Evolutionary conservation across 2,329 filamentous ascomycete species (phyloP), one percentile per base, ranked within the genome.

Genomic region (Microdochium bolleyi): DNA sequence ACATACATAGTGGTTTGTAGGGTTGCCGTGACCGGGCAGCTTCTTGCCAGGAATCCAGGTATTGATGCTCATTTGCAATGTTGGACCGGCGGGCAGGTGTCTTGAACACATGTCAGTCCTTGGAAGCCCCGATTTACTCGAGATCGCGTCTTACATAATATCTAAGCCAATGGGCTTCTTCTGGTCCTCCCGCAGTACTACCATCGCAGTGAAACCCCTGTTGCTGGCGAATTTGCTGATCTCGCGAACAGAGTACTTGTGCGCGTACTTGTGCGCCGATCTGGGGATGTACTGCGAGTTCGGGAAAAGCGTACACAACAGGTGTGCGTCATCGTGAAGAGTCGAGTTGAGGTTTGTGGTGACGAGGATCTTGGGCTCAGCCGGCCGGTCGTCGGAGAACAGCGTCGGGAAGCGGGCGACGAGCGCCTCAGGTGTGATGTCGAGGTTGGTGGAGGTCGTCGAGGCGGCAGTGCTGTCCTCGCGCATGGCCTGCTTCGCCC

Each of bases 201-300:
- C 73, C 2, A 99, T 77, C 24, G 90, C 82, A 0, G 91, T 96
- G 72, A 89, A 97, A 41, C 87, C 83, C 48, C 90, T 80, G 62
- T 92, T 90, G 14, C 82, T 70, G 34, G 92, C 92, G 65, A 92
- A 97, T 58, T 84, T 82, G 62, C 88, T 83, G 59, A 99, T 97
- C 68, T 99, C 94, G 50, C 88, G 82, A 24, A 99, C 79, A 24
- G 87, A 92, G 74, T 96, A 97, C 67, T 95, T 95, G 77, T 96
- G 85, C 9, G 84, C 83, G 69, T 92, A 90, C 51, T 84, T 84
- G 68, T 96, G 91, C 11, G 85, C 83, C 8, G 88, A 91, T 54
- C 94, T 87, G 2, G 85, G 89, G 60, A 99, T 88, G 71, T 97
- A 96, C 68, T 87, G 86, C 53, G 74, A 77, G 73, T 95, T 92